A percentile compares a stretch with the other conserved stretches of the same genome.
Conservation (phyloP, 2,329 filamentous ascomycete genomes). For the Trichoderma gracile region DNA sequence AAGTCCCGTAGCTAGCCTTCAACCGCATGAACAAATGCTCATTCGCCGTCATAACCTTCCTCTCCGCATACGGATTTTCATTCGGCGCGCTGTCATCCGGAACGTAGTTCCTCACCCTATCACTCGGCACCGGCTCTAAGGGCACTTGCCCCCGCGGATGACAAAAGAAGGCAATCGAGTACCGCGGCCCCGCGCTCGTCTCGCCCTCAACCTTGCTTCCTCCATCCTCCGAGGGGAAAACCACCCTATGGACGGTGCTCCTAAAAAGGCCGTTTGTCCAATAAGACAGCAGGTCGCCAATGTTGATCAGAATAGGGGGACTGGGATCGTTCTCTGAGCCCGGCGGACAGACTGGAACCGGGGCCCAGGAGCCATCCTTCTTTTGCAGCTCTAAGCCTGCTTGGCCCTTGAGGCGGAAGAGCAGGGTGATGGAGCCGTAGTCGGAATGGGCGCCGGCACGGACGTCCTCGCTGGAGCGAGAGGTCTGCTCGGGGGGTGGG, state of each 20-base stretch:
- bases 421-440: conserved; percentile 70
- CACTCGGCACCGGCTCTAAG: conserved; percentile 61
- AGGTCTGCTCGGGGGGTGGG: conserved; percentile 53
- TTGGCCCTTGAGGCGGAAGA: conserved; percentile 85
- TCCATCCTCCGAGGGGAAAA: conserved; percentile 55
- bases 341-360: conserved; percentile 66
- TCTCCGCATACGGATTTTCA: conserved; percentile 52
- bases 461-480: conserved; percentile 59
- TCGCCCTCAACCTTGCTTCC: conserved; percentile 44
- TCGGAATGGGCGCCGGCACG: conserved; percentile 91
- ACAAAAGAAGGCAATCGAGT: conserved; percentile 69
- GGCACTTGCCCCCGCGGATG: conserved; percentile 58
- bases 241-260: conserved; percentile 85
- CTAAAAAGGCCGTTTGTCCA: conserved; percentile 90
- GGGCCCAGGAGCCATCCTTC: conserved; percentile 56
- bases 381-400: conserved; percentile 82
- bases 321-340: conserved; percentile 58
- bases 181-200: conserved; percentile 53
- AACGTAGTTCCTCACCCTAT: conserved; percentile 50
- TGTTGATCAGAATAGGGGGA: conserved; percentile 79
- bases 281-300: conserved; percentile 70
- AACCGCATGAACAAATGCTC: conserved; percentile 65
- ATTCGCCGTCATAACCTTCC: conserved; percentile 61
- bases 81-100: conserved; percentile 37
- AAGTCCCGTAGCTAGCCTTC: conserved; percentile 56